These are phyloP conservation scores for Picea abies DNA, from an alignment of 83 land plant species.

Conservation along the genomic window DNA sequence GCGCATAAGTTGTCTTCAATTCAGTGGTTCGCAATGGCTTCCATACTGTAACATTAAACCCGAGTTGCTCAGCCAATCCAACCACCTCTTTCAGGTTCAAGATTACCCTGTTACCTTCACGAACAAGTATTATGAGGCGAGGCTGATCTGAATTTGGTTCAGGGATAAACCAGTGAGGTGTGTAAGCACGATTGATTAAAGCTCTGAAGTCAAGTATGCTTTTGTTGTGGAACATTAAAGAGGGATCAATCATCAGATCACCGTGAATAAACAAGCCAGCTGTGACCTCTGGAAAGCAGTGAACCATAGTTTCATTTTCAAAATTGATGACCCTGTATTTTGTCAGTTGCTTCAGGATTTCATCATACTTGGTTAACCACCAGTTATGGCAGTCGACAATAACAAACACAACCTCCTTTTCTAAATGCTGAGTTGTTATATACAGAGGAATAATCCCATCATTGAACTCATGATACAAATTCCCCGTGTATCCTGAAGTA, in stretches of 20 bases:
- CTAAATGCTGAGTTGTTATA: slow-evolving; percentile 36
- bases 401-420: slow-evolving; percentile 22
- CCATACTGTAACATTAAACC: slow-evolving; percentile 61
- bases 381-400: slow-evolving; percentile 31
- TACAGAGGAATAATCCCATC: slow-evolving; percentile 80
- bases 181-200: slow-evolving; percentile 32
- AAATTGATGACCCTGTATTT: slow-evolving; percentile 19
- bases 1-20: too few relatives aligned
- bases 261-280: slow-evolving; percentile 25
- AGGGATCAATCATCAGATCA: slow-evolving; percentile 24
- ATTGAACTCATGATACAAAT: slow-evolving; percentile 75
- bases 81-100: slow-evolving; percentile 60
- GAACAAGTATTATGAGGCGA: slow-evolving; percentile 49
- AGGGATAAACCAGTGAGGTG: not conserved
- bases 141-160: slow-evolving; percentile 26
- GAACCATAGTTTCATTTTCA: slow-evolving; percentile 23
- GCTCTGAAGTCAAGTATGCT: slow-evolving; percentile 28
- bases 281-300: slow-evolving; percentile 33
- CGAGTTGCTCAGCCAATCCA: slow-evolving; percentile 43
- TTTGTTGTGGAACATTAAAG: slow-evolving; percentile 13
- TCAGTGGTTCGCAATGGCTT: slow-evolving; percentile 55
- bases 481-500: slow-evolving; percentile 88
- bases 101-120: slow-evolving; percentile 62
- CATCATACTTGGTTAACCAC: slow-evolving; percentile 34
- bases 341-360: slow-evolving; percentile 19